A percentile compares a stretch with the other conserved stretches of the same genome.
Conservation (phyloP, 2,329 filamentous ascomycete genomes). For the Neophaeococcomyces aloes region DNA sequence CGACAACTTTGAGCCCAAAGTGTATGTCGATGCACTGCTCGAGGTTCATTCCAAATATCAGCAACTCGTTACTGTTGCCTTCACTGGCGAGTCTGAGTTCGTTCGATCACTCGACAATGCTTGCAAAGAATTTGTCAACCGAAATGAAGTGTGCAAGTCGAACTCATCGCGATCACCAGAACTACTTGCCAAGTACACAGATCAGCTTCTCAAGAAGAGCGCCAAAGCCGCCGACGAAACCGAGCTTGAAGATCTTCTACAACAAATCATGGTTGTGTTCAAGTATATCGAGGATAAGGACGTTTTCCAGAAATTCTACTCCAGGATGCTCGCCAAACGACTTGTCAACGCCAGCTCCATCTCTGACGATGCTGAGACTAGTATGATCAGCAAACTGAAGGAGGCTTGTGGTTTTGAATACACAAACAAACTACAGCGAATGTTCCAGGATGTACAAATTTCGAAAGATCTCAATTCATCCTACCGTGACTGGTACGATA, state of each 20-base stretch:
- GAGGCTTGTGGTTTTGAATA: constrained; percentile 98
- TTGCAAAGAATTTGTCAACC: constrained; percentile 94
- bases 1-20: constrained; percentile 86
- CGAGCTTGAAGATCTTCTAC: constrained; percentile 77
- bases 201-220: constrained; percentile 84
- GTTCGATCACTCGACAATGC: constrained; percentile 93
- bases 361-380: constrained; percentile 93
- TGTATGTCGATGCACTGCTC: constrained; percentile 88
- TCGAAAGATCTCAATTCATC: constrained; percentile 90
- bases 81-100: constrained; percentile 92
- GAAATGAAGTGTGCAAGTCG: constrained; percentile 89
- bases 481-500: constrained; percentile 68
- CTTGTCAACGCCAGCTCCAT: constrained; percentile 91
- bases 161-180: constrained; percentile 92
- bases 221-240: constrained; percentile 87
- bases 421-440: constrained; percentile 97
- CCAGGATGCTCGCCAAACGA: constrained; percentile 87
- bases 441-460: constrained; percentile 99
- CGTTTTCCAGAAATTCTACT: constrained; percentile 99
- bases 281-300: constrained; percentile 99
- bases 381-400: constrained; percentile 99
- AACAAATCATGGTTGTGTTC: constrained; percentile 98
- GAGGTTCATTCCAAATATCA: constrained; percentile 93
- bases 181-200: constrained; percentile 87
- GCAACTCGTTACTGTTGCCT: constrained; percentile 79